Conservation (phyloP, 495 filamentous ascomycete genomes). For the Physcia stellaris region DNA sequence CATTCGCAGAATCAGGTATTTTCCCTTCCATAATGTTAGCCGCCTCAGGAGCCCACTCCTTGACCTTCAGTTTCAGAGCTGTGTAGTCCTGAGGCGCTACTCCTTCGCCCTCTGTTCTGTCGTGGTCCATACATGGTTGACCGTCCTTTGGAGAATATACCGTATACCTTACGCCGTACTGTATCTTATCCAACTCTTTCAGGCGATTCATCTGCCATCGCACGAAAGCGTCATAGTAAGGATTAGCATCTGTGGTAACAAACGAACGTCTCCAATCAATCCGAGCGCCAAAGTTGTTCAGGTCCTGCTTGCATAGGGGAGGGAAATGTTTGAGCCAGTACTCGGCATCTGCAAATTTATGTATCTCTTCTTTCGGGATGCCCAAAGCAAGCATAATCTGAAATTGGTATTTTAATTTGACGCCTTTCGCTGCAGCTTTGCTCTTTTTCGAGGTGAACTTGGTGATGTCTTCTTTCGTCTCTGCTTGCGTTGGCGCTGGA, state of each 20-base stretch:
- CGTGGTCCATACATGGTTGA: conserved; percentile 96
- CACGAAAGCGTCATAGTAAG: conserved; percentile 92
- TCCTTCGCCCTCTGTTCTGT: conserved; percentile 82
- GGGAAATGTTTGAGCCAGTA: conserved; percentile 89
- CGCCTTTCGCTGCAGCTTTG: conserved; percentile 81
- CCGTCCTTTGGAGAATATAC: conserved; percentile 95
- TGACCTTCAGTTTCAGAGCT: conserved; percentile 74
- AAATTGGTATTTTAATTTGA: conserved; percentile 82
- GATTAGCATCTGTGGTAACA: conserved; percentile 92
- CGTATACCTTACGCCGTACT: conserved; percentile 88
- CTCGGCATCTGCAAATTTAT: conserved; percentile 74
- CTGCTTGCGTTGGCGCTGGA: conserved; percentile 41
- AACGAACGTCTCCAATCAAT: conserved; percentile 89
- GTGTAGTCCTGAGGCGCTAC: conserved; percentile 87
- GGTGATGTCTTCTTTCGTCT: conserved; percentile 60
- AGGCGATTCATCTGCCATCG: conserved; percentile 96
- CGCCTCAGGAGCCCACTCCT: conserved; percentile 69
- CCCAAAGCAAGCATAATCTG: conserved; percentile 81
- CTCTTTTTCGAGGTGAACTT: conserved; percentile 92
- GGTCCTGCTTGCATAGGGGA: conserved; percentile 62
- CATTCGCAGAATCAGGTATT: conserved; percentile 65
- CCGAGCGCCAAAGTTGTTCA: conserved; percentile 69
- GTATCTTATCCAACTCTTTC: conserved; percentile 79
- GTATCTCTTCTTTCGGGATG: conserved; percentile 74
- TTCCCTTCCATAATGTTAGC: conserved; percentile 57